Evolutionary conservation across 805 yeast genomes (phyloP).

Genomic region (Ogataea saltuana): DNA sequence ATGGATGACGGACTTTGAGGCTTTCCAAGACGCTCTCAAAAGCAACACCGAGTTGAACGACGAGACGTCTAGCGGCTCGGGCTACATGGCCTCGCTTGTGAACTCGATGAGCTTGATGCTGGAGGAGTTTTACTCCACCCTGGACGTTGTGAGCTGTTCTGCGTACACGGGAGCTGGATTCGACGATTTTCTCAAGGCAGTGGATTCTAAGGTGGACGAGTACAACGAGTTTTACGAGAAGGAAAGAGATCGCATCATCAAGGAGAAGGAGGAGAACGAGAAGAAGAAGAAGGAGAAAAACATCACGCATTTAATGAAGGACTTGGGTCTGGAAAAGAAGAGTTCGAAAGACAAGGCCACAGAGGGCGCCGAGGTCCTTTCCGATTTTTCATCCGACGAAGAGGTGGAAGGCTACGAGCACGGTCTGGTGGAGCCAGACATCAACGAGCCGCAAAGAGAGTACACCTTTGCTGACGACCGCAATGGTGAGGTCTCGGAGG

Average conservation of each 20-base stretch:
- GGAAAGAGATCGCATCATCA: slow-evolving; percentile 80
- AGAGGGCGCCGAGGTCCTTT: slow-evolving; percentile 47
- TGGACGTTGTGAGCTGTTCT: slow-evolving; percentile 91
- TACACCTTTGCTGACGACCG: slow-evolving; percentile 70
- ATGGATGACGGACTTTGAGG: slow-evolving; percentile 97
- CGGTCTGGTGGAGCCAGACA: slow-evolving; percentile 48
- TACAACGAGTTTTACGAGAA: slow-evolving; percentile 78
- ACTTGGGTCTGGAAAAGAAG: slow-evolving; percentile 64
- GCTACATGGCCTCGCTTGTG: slow-evolving; percentile 91
- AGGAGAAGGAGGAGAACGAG: slow-evolving; percentile 76
- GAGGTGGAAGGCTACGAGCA: slow-evolving; percentile 43
- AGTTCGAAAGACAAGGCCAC: slow-evolving; percentile 27
- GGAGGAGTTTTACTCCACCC: slow-evolving; percentile 91
- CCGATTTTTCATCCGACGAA: slow-evolving; percentile 47
- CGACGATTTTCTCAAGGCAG: slow-evolving; percentile 83
- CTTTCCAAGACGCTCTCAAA: slow-evolving; percentile 77
- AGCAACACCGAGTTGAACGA: slow-evolving; percentile 67
- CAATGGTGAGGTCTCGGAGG: slow-evolving; percentile 54
- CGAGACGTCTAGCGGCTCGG: slow-evolving; percentile 61
- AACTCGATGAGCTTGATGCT: slow-evolving; percentile 95
- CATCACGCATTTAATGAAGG: slow-evolving; percentile 76
- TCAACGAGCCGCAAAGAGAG: slow-evolving; percentile 50
- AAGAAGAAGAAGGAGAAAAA: slow-evolving; percentile 69
- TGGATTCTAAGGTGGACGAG: slow-evolving; percentile 85
- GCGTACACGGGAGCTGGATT: slow-evolving; percentile 93